Conservation (phyloP, 371 early-diverging fungal genomes). For the Nematocida ausubeli region DNA sequence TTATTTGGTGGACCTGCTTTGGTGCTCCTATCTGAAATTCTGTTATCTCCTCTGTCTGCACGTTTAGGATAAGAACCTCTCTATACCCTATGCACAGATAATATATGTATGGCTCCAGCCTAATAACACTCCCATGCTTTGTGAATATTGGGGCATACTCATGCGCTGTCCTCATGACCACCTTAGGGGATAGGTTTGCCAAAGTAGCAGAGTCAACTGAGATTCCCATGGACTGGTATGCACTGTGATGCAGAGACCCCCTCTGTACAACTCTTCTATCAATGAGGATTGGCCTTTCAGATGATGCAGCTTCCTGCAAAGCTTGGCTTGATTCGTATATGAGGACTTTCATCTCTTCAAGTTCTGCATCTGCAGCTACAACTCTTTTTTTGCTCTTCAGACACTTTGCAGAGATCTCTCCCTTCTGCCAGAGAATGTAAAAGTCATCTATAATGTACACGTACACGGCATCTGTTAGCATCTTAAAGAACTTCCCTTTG, state of each 20-base stretch:
- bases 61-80: slow-evolving; percentile 25
- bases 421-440: slow-evolving; percentile 45
- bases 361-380: neutral
- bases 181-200: slow-evolving; percentile 2
- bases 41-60: neutral
- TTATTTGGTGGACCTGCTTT: neutral
- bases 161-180: neutral
- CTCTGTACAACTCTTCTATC: slow-evolving; percentile 20
- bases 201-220: slow-evolving; percentile 36
- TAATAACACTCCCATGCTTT: slow-evolving; percentile 10
- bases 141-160: slow-evolving; percentile 29
- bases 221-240: slow-evolving; percentile 7
- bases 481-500: slow-evolving; percentile 55
- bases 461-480: slow-evolving; percentile 51
- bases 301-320: neutral
- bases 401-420: slow-evolving; percentile 18
- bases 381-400: slow-evolving; percentile 20
- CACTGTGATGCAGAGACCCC: slow-evolving; percentile 37
- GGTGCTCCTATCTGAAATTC: neutral
- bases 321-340: slow-evolving; percentile 27
- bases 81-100: neutral
- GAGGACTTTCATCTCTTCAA: slow-evolving; percentile 17
- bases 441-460: slow-evolving; percentile 42
- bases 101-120: slow-evolving; percentile 41
- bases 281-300: slow-evolving; percentile 11